Evolutionary conservation across 768 basidiomycete species (phyloP), one percentile per base, ranked within the genome.

Genomic region (Plicaturopsis crispa): DNA sequence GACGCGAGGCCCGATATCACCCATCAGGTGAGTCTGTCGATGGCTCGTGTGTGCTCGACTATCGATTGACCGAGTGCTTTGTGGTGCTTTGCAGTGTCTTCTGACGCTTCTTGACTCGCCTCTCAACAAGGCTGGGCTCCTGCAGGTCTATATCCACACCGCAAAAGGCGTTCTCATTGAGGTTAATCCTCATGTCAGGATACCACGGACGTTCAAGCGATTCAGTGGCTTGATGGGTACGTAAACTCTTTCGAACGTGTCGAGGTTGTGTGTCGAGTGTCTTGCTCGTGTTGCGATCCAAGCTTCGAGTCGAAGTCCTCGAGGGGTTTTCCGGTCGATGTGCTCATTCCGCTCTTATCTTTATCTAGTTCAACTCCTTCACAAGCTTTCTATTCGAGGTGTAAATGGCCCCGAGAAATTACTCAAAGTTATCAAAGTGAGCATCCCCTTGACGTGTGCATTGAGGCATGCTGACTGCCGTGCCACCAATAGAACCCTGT

Each of bases 1-100:
- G 93, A 98, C 63, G 96, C 96, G n/a, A 70, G 96, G 47, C 96
- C 96, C 2, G 96, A 98, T 63, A 98, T 98, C 53, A 98, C 96
- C 0, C 96, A 99, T 57, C 96, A 97, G 77, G 92, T 90, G 42
- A 36, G 73, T 56, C 19, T 12, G 20, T n/a, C 40, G 28, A 6
- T 16, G n/a, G 5, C 24, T 19, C 16, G 5, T 24, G 1, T 38
- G n/a, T n/a, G 1, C 6, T n/a, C 3, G 6, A 4, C 14, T 21
- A 5, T 47, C 30, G 6, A 26, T 42, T 48, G 42, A n/a, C 47
- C 31, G 13, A 30, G 10, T 35, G 6, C 19, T 40, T 35, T 39
- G 32, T 31, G 16, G 6, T 30, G 14, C 43, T 26, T 45, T 36
- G 5, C 50, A 98, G 91, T 99, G 96, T 55, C 76, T 99, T 8